Percentiles rank a stretch among this genome's conserved stretches.
These are phyloP conservation scores for Dictyostelium capitatum DNA, from an alignment of 78 protist species.

Conservation along the genomic window DNA sequence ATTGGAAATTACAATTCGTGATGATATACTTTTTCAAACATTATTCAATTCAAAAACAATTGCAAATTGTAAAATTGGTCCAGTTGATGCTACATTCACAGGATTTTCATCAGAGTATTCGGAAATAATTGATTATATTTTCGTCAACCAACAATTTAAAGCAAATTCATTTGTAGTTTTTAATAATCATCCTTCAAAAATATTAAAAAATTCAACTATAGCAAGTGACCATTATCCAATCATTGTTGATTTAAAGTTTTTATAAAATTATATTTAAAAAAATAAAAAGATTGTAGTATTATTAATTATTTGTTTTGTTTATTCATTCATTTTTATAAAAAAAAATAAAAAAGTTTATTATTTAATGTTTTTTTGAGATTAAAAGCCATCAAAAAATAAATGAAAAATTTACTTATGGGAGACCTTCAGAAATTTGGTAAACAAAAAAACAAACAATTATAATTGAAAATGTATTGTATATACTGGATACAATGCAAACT, in stretches of 20 bases:
- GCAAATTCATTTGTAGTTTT: conserved; percentile 14
- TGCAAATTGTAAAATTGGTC: conserved; percentile 35
- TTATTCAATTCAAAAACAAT: neutral
- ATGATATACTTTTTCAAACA: neutral
- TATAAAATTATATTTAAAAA: neutral
- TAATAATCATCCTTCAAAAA: conserved; percentile 5
- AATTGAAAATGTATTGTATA: too few species aligned
- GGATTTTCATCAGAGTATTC: conserved; percentile 9
- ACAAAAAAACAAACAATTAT: too few species aligned
- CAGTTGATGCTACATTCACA: conserved; percentile 37
- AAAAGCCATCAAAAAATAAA: too few species aligned
- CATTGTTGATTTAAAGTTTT: conserved; percentile 10
- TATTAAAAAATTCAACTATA: neutral
- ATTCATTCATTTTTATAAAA: neutral
- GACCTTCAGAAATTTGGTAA: too few species aligned
- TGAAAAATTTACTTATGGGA: too few species aligned
- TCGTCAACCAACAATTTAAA: conserved; percentile 13
- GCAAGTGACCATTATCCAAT: conserved; percentile 49
- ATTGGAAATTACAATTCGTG: conserved; percentile 5
- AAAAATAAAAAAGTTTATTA: neutral
- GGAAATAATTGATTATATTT: conserved; percentile 18
- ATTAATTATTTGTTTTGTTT: neutral
- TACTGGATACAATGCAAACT: too few species aligned
- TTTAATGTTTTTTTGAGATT: too few species aligned
- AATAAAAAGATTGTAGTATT: neutral